Percentiles rank a stretch among this genome's conserved stretches.
Evolutionary conservation across 2,329 filamentous ascomycete species (phyloP).

Genomic region (Fusarium sp.): DNA sequence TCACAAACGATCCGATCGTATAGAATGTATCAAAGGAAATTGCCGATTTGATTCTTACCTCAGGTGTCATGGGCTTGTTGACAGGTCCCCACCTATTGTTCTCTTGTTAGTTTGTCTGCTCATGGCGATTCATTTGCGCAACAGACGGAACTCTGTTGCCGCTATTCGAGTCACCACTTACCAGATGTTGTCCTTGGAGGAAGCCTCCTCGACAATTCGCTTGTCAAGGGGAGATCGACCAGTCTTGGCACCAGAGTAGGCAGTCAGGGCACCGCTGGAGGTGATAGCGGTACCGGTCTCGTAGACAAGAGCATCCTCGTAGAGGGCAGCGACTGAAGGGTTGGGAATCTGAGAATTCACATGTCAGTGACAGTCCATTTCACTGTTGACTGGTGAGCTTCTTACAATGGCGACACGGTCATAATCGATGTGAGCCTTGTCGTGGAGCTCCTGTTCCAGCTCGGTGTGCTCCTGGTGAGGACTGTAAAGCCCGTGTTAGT

Average conservation of each 20-base stretch:
- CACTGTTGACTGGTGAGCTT: not conserved
- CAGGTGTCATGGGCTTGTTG: constrained; percentile 97
- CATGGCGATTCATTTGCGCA: constrained; percentile 20
- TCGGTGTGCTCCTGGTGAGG: constrained; percentile 91
- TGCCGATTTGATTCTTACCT: constrained; percentile 66
- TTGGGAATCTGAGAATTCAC: constrained; percentile 73
- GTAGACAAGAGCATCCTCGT: constrained; percentile 98
- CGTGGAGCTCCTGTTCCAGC: constrained; percentile 95
- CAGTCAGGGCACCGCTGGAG: constrained; percentile 91
- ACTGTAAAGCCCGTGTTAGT: constrained; percentile 58
- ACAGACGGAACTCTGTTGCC: constrained; percentile 24
- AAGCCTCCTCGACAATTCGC: constrained; percentile 91
- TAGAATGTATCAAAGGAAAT: constrained; percentile 11
- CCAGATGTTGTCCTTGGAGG: constrained; percentile 93
- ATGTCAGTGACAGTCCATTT: constrained; percentile 16
- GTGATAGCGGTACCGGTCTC: constrained; percentile 98
- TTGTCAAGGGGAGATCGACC: constrained; percentile 97
- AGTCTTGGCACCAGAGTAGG: constrained; percentile 98
- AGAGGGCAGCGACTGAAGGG: constrained; percentile 92
- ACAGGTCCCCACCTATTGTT: constrained; percentile 84
- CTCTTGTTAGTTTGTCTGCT: constrained; percentile 44
- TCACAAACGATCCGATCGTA: constrained; percentile 12
- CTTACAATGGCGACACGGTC: constrained; percentile 96
- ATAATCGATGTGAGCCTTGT: constrained; percentile 98
- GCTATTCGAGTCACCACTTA: constrained; percentile 45